Percentiles rank a stretch among this genome's conserved stretches.
These are phyloP conservation scores for Stephanodiscus triporus DNA, from an alignment of 108 stramenopile species.

Conservation along the genomic window DNA sequence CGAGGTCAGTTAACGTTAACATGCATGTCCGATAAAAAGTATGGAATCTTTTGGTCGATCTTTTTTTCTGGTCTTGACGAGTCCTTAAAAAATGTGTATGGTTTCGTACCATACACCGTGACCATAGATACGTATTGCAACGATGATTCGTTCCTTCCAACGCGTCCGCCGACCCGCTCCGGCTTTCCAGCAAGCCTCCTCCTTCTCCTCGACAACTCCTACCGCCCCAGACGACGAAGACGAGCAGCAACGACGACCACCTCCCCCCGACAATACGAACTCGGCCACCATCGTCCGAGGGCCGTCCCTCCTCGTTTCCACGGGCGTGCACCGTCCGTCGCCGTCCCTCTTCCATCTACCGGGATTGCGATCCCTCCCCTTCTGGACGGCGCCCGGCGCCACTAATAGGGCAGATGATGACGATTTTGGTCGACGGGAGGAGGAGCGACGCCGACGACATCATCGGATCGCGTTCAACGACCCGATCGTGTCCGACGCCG, in stretches of 20 bases:
- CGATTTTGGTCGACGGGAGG: background rate
- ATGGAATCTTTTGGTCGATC: no score
- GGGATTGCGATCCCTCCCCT: slow-evolving; percentile 38
- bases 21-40: no score
- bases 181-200: background rate
- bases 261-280: background rate
- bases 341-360: slow-evolving; percentile 72
- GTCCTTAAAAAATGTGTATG: no score
- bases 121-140: no score
- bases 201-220: background rate
- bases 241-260: slow-evolving; percentile 13
- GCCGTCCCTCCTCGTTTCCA: slow-evolving; percentile 69
- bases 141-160: background rate
- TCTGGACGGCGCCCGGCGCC: slow-evolving; percentile 42
- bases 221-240: slow-evolving; percentile 3
- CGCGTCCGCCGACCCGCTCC: background rate
- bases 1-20: no score
- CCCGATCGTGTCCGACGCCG: slow-evolving; percentile 63
- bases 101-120: no score
- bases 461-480: slow-evolving; percentile 81
- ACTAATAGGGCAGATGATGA: no score
- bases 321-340: slow-evolving; percentile 70
- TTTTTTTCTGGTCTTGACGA: no score
- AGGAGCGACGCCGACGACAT: slow-evolving; percentile 3
- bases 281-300: slow-evolving; percentile 73